Evolutionary conservation across 2,329 filamentous ascomycete species (phyloP), one percentile per base, ranked within the genome.

Genomic region (Fonsecaea monophora): DNA sequence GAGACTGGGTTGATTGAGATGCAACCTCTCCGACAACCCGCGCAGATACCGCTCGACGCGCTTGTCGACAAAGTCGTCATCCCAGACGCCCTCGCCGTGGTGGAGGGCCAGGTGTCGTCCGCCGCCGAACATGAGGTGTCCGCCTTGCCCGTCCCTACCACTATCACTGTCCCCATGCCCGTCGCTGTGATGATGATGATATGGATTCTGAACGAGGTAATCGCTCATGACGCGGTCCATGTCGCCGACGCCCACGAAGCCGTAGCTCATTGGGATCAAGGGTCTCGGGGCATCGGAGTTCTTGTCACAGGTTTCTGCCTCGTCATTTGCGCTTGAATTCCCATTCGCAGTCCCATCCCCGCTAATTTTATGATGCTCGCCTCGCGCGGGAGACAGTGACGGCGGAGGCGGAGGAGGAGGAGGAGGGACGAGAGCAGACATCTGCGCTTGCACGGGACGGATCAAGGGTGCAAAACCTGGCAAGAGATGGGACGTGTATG

Each of bases 401-500:
- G 2, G 7, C 18, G 76, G 67, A 3, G 60, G 45, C 8, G 63
- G 32, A 4, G 74, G 68, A 4, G n/a, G n/a, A n/a, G n/a, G n/a
- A n/a, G 71, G 71, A 30, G 71, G 71, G 3, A 94, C 88, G 15
- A 80, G 76, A 5, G 76, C 76, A 59, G 76, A 73, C 67, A 78
- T 79, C 35, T 77, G 73, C 0, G 91, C 92, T 30, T 91, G 83
- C 1, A 91, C 88, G 0, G 94, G 94, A 2, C 94, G 86, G 69
- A 96, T 90, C 8, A 93, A 82, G 70, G 89, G 86, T 8, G 85
- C 82, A 72, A 94, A 89, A 38, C 81, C 75, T 0, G 91, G 91
- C 1, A 94, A 80, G 3, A 97, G 82, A 67, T 89, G 84, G 1
- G 91, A 92, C 0, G 92, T 94, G 77, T 96, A 96, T 3, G 83